phyloP scores from a whole-genome alignment of 176 grass and related monocot species.

The Rhynchospora breviuscula region DNA sequence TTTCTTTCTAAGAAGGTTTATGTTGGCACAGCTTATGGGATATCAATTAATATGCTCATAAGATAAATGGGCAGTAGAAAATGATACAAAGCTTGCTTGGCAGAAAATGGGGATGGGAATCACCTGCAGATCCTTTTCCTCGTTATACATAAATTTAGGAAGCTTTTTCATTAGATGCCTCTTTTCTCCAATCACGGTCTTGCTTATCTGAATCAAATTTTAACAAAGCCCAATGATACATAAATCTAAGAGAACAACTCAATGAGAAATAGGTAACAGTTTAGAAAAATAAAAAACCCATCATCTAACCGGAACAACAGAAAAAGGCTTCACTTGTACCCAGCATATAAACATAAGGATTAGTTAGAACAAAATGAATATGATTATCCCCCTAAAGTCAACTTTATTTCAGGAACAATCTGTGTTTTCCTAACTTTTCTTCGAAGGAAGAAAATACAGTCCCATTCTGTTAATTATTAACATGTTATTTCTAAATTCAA shows the following conservation, averaged over 20 bases:
- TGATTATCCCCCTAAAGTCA: background rate
- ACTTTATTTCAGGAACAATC: background rate
- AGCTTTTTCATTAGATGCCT: conserved; percentile 8
- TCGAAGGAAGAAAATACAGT: background rate
- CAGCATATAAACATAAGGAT: background rate
- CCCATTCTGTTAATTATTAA: background rate
- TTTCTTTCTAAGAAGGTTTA: background rate
- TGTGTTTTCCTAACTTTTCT: background rate
- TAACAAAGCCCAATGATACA: background rate
- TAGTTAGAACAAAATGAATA: conserved; percentile 2
- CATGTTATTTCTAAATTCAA: background rate
- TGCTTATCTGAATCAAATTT: conserved; percentile 21
- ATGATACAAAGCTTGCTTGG: background rate
- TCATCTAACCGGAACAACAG: background rate
- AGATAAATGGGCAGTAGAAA: background rate
- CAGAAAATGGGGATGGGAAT: background rate
- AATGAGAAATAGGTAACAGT: background rate
- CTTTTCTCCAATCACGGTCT: conserved; percentile 16
- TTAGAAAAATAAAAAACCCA: no score
- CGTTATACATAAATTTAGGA: conserved; percentile 22
- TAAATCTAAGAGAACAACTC: background rate
- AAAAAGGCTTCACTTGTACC: background rate
- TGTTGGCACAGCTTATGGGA: background rate
- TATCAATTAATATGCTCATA: background rate
- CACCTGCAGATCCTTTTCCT: conserved; percentile 26